Percentiles rank a stretch among this genome's conserved stretches.
phyloP scores from a whole-genome alignment of 352 stramenopile genomes.

The Globisporangium nunn region DNA sequence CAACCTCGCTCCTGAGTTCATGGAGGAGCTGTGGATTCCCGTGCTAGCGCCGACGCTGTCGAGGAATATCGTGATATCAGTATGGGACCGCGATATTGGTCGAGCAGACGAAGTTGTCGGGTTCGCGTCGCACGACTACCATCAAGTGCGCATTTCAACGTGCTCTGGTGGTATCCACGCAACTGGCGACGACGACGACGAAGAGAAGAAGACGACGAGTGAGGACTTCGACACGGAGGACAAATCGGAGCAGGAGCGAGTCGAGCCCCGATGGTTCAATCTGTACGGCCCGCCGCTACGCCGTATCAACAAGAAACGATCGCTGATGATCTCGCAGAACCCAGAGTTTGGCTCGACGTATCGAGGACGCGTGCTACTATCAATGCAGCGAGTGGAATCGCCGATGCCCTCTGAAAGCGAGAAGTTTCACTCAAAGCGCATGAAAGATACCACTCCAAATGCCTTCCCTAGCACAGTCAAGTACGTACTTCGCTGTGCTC shows the following conservation, averaged over 20 bases:
- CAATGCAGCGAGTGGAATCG: conserved; percentile 50
- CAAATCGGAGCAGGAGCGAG: conserved; percentile 5
- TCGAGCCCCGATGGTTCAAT: conserved; percentile 68
- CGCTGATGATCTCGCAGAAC: conserved; percentile 42
- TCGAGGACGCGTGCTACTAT: conserved; percentile 71
- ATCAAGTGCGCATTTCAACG: conserved; percentile 31
- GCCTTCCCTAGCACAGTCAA: conserved; percentile 43
- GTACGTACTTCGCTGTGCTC: conserved; percentile 50
- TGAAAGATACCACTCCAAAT: conserved; percentile 17
- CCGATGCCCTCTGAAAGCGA: conserved; percentile 35
- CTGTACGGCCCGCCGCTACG: conserved; percentile 78
- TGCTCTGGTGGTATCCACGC: conserved; percentile 22
- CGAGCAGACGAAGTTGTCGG: conserved; percentile 70
- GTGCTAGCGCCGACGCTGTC: conserved; percentile 71
- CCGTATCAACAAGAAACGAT: conserved; percentile 46
- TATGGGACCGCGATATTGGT: conserved; percentile 77
- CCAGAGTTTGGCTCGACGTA: conserved; percentile 75
- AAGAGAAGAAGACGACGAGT: not conserved
- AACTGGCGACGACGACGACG: not conserved
- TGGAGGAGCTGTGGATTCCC: conserved; percentile 85
- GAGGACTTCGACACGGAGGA: conserved; percentile 4
- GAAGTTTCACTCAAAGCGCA: conserved; percentile 50
- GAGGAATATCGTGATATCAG: conserved; percentile 55
- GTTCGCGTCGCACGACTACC: conserved; percentile 64
- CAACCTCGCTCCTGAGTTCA: conserved; percentile 48